Evolutionary conservation across 2,329 filamentous ascomycete genomes (phyloP).

Genomic region (Huntiella decipiens): DNA sequence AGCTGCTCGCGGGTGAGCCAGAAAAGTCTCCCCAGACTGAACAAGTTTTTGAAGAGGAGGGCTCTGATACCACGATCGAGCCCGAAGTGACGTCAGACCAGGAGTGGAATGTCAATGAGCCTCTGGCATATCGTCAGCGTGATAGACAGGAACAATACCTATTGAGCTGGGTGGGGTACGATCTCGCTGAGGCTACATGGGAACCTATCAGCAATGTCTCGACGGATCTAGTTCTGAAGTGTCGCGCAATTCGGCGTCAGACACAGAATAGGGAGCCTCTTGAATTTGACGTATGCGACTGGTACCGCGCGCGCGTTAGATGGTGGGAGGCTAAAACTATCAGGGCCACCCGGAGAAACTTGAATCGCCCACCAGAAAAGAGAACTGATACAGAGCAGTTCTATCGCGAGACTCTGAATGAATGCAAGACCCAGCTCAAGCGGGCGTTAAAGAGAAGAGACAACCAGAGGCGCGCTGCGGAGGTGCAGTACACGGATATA

Average conservation of each 20-base stretch:
- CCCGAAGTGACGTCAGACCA: slow-evolving; percentile 20
- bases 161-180: slow-evolving; percentile 21
- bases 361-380: neutral
- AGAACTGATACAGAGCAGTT: no score
- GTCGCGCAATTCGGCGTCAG: neutral
- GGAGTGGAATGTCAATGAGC: slow-evolving; percentile 31
- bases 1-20: no score
- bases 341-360: neutral
- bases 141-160: slow-evolving; percentile 17
- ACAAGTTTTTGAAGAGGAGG: slow-evolving; percentile 16
- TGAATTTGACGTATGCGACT: no score
- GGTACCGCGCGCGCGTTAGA: no score
- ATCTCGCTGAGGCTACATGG: slow-evolving; percentile 25
- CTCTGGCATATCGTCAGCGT: slow-evolving; percentile 27
- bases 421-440: no score
- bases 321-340: no score
- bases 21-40: neutral
- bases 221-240: slow-evolving; percentile 6
- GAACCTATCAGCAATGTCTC: slow-evolving; percentile 28
- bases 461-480: no score
- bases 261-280: no score
- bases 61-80: slow-evolving; percentile 19
- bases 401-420: no score
- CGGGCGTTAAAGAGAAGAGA: no score
- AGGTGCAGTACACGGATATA: no score